phyloP scores from a whole-genome alignment of 2,329 filamentous ascomycete species.

The Cordyceps farinosa region DNA sequence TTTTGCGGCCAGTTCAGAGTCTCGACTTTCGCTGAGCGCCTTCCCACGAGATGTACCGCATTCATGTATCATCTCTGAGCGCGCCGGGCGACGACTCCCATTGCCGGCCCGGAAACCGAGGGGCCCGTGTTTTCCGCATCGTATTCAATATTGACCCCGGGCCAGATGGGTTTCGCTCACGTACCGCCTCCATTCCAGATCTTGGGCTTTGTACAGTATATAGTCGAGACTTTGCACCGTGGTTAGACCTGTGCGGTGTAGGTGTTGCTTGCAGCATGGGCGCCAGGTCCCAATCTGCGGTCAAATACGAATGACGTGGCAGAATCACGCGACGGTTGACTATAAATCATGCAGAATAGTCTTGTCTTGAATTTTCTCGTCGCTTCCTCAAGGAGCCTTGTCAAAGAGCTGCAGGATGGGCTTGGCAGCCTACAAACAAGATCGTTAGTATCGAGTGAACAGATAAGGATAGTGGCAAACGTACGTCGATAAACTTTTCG shows the following conservation, averaged over 20 bases:
- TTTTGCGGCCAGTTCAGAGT: background rate
- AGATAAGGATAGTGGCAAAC: slow-evolving; percentile 29
- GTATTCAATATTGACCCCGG: background rate
- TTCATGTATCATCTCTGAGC: too few relatives aligned
- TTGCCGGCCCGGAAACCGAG: background rate
- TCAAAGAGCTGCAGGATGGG: slow-evolving; percentile 84
- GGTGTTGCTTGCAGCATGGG: background rate
- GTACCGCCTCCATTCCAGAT: background rate
- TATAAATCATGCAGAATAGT: background rate
- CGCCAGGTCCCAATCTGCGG: background rate
- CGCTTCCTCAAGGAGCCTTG: slow-evolving; percentile 53
- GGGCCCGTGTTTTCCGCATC: background rate
- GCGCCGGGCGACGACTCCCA: background rate
- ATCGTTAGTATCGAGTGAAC: slow-evolving; percentile 21
- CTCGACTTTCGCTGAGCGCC: background rate
- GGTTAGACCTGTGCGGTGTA: background rate
- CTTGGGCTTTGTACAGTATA: background rate
- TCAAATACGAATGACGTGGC: background rate
- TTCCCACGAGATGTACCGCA: background rate
- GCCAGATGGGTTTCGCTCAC: background rate
- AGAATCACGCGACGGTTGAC: background rate
- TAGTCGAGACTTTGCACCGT: background rate
- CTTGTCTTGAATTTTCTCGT: background rate
- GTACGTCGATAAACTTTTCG: slow-evolving; percentile 87
- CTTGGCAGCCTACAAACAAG: slow-evolving; percentile 65